Base-by-base conservation (phyloP, 768 basidiomycete genomes). In the Gymnopilus dilepis region DNA sequence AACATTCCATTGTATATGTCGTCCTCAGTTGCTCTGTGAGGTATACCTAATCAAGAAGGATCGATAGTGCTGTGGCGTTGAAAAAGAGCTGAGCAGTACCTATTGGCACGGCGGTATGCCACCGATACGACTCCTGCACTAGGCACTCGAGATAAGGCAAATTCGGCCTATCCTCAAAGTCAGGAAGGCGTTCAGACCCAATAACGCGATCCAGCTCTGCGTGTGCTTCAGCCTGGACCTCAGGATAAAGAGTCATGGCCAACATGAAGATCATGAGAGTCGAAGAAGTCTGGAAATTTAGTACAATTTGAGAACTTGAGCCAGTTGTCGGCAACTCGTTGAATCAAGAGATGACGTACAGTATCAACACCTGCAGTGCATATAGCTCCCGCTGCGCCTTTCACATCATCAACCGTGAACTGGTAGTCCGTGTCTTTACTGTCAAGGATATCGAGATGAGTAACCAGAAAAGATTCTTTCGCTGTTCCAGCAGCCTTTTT, bases 291-390 rank as follows among this genome's bases (percentile, higher is more conserved):
- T 56, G n/a, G 3, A 37, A 15, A 15, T 15, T 9, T 11, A 9
- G 15, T 2, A 9, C 11, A 37, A 37, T 37, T 11, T 37, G 11
- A 37, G n/a, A n/a, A 37, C n/a, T n/a, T n/a, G n/a, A n/a, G n/a
- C n/a, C 34, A 37, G 8, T 15, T 37, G 9, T 37, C 34, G 15
- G 11, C 34, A 37, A 15, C 34, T 15, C 9, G 34, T 2, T 15
- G 2, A 2, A 60, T 31, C 15, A 68, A 50, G 7, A 61, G 13
- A 37, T n/a, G 24, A 64, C 68, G 37, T 21, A 74, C 73, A 26
- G 74, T 73, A 41, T 81, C 79, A n/a, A 73, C 70, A 0, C 77
- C 80, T 31, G 73, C 80, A n/a, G 68, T 70, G 52, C 76, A 80
- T 22, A 77, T 73, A 21, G 71, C 65, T 8, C 71, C 75, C 42